These are phyloP conservation scores for Syncephalastrum monosporum DNA, from an alignment of 371 early-diverging fungal genomes.

Conservation along the genomic window DNA sequence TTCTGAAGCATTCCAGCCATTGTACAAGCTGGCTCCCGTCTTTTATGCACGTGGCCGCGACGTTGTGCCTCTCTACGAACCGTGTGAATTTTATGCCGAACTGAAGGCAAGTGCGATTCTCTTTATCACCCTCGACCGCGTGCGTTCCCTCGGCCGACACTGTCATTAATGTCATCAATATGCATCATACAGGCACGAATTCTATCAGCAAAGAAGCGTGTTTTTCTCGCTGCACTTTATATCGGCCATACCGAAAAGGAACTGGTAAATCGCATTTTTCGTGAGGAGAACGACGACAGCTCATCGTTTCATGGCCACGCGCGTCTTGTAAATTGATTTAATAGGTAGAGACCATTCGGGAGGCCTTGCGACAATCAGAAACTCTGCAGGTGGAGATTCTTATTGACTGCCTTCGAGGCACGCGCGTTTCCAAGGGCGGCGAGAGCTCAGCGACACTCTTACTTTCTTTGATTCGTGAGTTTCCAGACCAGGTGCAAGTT, in stretches of 20 bases:
- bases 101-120: slow-evolving; percentile 37
- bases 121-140: background rate
- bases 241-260: slow-evolving; percentile 82
- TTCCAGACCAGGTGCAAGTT: slow-evolving; percentile 65
- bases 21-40: slow-evolving; percentile 18
- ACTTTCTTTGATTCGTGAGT: slow-evolving; percentile 65
- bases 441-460: slow-evolving; percentile 71
- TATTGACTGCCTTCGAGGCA: slow-evolving; percentile 87
- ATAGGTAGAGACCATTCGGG: slow-evolving; percentile 57
- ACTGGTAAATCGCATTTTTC: slow-evolving; percentile 47
- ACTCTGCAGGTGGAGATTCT: slow-evolving; percentile 69
- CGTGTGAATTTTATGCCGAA: slow-evolving; percentile 46
- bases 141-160: no score
- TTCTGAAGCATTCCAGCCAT: slow-evolving; percentile 6
- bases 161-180: no score
- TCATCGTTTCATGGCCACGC: background rate
- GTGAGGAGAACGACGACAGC: background rate
- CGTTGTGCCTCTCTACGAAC: slow-evolving; percentile 39
- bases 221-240: slow-evolving; percentile 86
- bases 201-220: slow-evolving; percentile 64
- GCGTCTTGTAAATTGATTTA: background rate
- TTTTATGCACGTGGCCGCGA: slow-evolving; percentile 37
- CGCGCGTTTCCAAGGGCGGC: slow-evolving; percentile 58
- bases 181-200: slow-evolving; percentile 52
- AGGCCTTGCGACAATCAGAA: slow-evolving; percentile 53